Evolutionary conservation across 495 filamentous ascomycete genomes (phyloP).

Genomic region (Podospora pseudopauciseta): DNA sequence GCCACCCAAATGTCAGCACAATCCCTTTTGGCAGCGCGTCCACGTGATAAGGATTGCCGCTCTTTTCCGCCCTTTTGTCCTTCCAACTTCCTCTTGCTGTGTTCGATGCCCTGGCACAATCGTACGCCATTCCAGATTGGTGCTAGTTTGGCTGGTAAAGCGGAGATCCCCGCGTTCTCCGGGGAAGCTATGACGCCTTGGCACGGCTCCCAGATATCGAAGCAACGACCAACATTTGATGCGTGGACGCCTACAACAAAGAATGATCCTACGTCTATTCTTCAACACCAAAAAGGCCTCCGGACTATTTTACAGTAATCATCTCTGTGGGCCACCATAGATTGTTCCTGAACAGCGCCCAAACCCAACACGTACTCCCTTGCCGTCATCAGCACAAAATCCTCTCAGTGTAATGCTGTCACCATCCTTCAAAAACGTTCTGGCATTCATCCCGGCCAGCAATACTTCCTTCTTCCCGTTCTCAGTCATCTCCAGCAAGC

Average conservation of each 20-base stretch:
- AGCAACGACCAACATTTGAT: not conserved
- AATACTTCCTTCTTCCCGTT: conserved; percentile 61
- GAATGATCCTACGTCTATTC: not conserved
- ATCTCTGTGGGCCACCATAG: conserved; percentile 30
- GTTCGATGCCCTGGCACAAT: not conserved
- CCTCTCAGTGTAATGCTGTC: conserved; percentile 74
- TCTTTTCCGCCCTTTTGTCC: not conserved
- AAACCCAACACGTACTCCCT: conserved; percentile 58
- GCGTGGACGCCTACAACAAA: not conserved
- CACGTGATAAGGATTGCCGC: not conserved
- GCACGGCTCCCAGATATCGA: not conserved
- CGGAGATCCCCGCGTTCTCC: not conserved
- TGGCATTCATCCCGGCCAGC: conserved; percentile 65
- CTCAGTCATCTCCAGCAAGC: conserved; percentile 75
- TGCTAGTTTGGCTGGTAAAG: not conserved
- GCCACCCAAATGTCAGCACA: not conserved
- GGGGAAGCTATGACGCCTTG: not conserved
- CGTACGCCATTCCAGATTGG: not conserved
- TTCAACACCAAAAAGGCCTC: no score
- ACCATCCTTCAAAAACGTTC: conserved; percentile 79
- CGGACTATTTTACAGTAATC: not conserved
- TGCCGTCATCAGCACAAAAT: conserved; percentile 52
- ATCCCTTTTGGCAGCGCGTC: not conserved
- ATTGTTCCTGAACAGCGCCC: conserved; percentile 65
- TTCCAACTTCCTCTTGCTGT: not conserved